Evolutionary conservation across 163 green algal genomes (phyloP).

Genomic region (Picocystis sp.): DNA sequence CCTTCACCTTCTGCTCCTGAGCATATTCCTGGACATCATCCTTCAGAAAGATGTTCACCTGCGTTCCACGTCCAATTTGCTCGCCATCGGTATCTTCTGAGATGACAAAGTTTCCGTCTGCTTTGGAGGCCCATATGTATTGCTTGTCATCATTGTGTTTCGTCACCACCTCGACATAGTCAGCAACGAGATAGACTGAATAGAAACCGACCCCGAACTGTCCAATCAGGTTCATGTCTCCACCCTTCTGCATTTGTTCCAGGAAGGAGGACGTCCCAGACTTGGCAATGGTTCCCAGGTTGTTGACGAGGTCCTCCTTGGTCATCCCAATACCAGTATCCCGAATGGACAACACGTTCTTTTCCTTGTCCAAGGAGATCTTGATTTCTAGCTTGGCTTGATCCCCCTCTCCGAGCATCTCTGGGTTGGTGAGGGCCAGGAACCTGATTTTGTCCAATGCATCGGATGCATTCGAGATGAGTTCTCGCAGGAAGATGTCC

Average conservation of each 20-base stretch:
- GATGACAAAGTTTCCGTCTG: conserved; percentile 33
- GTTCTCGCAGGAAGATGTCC: conserved; percentile 93
- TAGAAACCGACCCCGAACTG: conserved; percentile 99
- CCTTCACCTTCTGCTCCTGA: conserved; percentile 21
- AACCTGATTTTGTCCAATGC: conserved; percentile 92
- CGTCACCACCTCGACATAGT: conserved; percentile 78
- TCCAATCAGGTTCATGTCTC: conserved; percentile 86
- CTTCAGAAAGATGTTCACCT: conserved; percentile 93
- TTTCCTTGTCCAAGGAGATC: conserved; percentile 78
- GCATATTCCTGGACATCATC: conserved; percentile 77
- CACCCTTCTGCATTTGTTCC: conserved; percentile 85
- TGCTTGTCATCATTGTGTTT: conserved; percentile 96
- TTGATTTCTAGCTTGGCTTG: conserved; percentile 61
- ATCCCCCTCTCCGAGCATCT: conserved; percentile 49
- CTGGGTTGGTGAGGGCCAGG: conserved; percentile 63
- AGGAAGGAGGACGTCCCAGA: conserved; percentile 93
- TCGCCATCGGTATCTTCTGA: conserved; percentile 45
- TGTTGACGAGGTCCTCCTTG: conserved; percentile 91
- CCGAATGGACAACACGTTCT: conserved; percentile 70
- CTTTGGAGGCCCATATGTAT: conserved; percentile 34
- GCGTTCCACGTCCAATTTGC: conserved; percentile 69
- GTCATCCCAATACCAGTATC: conserved; percentile 95
- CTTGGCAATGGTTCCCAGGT: conserved; percentile 97
- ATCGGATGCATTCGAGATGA: conserved; percentile 85
- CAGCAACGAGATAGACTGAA: conserved; percentile 93